Percentiles rank a stretch among this genome's conserved stretches.
Conservation (phyloP, 2,329 filamentous ascomycete species). For the Colletotrichum australisinense region DNA sequence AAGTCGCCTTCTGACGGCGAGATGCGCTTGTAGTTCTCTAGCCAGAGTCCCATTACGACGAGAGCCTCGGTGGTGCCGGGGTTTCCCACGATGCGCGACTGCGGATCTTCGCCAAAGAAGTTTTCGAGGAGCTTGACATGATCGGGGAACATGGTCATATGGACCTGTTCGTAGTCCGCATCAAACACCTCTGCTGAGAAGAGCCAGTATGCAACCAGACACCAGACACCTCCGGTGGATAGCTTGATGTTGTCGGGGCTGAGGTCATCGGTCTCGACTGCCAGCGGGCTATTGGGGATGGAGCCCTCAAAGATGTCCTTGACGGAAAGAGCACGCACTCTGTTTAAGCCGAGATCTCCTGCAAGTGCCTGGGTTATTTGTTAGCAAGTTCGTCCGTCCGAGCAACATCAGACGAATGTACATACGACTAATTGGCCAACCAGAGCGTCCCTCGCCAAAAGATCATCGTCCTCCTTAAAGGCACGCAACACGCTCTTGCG, state of each 20-base stretch:
- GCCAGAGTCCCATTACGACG: slow-evolving; percentile 69
- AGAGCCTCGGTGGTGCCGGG: slow-evolving; percentile 70
- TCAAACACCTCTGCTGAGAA: slow-evolving; percentile 72
- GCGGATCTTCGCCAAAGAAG: slow-evolving; percentile 64
- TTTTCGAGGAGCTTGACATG: slow-evolving; percentile 65
- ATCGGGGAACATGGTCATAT: slow-evolving; percentile 69
- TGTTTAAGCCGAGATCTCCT: slow-evolving; percentile 66
- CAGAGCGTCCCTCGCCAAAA: slow-evolving; percentile 72
- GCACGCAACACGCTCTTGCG: slow-evolving; percentile 71
- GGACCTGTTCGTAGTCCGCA: slow-evolving; percentile 63
- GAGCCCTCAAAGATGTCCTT: slow-evolving; percentile 55
- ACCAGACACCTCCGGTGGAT: slow-evolving; percentile 69
- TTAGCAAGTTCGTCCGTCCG: slow-evolving; percentile 29
- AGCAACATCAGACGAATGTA: slow-evolving; percentile 9
- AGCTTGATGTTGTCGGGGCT: slow-evolving; percentile 64
- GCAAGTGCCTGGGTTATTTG: slow-evolving; percentile 65
- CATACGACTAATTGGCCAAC: slow-evolving; percentile 78
- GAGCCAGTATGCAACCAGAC: slow-evolving; percentile 70
- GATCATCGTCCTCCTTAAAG: slow-evolving; percentile 71
- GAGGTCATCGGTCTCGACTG: slow-evolving; percentile 57
- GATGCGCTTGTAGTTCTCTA: slow-evolving; percentile 62
- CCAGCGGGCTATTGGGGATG: slow-evolving; percentile 57
- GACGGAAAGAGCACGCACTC: slow-evolving; percentile 55
- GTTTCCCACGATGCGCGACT: slow-evolving; percentile 59
- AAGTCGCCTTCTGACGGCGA: slow-evolving; percentile 54